phyloP scores from a whole-genome alignment of 768 basidiomycete species.

The Mycena rosella region DNA sequence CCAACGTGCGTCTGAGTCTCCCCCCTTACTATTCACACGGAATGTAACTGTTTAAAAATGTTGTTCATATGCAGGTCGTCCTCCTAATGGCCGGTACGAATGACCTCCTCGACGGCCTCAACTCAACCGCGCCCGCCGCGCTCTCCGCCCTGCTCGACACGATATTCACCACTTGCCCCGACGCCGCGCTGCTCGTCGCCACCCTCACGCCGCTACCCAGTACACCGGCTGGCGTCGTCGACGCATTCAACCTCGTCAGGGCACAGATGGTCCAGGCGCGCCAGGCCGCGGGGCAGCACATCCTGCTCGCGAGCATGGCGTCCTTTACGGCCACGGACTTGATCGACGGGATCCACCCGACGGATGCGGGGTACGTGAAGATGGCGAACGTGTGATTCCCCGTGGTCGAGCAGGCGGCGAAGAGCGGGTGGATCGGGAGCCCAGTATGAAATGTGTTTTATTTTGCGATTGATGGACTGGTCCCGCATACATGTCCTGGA shows the following conservation, averaged over 20 bases:
- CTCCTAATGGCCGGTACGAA: conserved; percentile 37
- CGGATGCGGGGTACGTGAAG: conserved; percentile 32
- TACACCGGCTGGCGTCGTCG: conserved; percentile 15
- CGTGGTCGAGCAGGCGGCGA: conserved; percentile 24
- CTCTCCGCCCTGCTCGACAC: conserved; percentile 24
- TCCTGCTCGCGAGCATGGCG: conserved; percentile 27
- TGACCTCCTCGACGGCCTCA: conserved; percentile 21
- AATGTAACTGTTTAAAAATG: too few relatives aligned
- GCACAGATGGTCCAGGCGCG: conserved; percentile 20
- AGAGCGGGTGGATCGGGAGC: conserved; percentile 34
- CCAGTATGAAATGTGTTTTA: too few relatives aligned
- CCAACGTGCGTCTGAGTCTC: conserved; percentile 18
- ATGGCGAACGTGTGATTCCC: conserved; percentile 35
- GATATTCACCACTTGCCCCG: conserved; percentile 26
- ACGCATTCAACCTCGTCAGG: conserved; percentile 22
- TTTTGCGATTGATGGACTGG: too few relatives aligned
- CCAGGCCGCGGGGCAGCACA: conserved; percentile 30
- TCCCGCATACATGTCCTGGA: too few relatives aligned
- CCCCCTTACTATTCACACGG: too few relatives aligned
- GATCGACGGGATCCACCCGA: conserved; percentile 33
- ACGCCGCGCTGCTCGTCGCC: conserved; percentile 31
- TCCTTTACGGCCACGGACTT: conserved; percentile 20
- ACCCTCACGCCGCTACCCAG: conserved; percentile 23
- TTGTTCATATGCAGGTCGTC: conserved; percentile 30
- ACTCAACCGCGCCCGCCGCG: background rate